These are phyloP conservation scores for Zasmidium citrigriseum DNA, from an alignment of 2,329 filamentous ascomycete species.

Conservation along the genomic window DNA sequence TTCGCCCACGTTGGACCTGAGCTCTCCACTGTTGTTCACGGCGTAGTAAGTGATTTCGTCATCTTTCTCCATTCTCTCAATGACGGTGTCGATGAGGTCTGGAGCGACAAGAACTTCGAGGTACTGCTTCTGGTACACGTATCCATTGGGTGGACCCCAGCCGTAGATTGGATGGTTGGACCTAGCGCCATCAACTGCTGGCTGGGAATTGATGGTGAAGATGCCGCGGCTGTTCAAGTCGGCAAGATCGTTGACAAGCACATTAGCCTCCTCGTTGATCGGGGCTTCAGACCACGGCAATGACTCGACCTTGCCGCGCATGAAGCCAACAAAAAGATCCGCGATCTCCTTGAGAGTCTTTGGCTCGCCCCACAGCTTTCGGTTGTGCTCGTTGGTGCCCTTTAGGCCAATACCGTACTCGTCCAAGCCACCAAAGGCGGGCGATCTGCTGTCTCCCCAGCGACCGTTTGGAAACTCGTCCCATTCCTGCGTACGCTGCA, in stretches of 20 bases:
- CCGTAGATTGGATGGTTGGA: constrained; percentile 85
- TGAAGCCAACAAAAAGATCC: constrained; percentile 79
- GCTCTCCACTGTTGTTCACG: constrained; percentile 77
- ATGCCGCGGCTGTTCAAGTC: constrained; percentile 83
- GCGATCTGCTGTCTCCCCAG: constrained; percentile 96
- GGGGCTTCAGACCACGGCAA: constrained; percentile 93
- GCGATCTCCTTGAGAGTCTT: constrained; percentile 77
- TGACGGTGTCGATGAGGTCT: constrained; percentile 73
- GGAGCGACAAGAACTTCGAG: constrained; percentile 87
- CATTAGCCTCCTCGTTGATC: constrained; percentile 78
- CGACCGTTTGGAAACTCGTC: constrained; percentile 98
- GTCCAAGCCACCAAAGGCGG: constrained; percentile 93
- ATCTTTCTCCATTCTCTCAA: constrained; percentile 74
- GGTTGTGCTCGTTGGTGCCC: constrained; percentile 93
- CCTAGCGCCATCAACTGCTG: constrained; percentile 86
- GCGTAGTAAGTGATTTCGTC: constrained; percentile 91
- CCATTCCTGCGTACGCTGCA: constrained; percentile 95
- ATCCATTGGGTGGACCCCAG: constrained; percentile 93
- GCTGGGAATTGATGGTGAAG: constrained; percentile 96
- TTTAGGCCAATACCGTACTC: constrained; percentile 92
- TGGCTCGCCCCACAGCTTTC: constrained; percentile 91
- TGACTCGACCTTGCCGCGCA: constrained; percentile 76
- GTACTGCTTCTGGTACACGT: constrained; percentile 98
- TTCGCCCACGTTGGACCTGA: constrained; percentile 80
- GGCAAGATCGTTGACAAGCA: constrained; percentile 75